A percentile compares a stretch with the other conserved stretches of the same genome.
These are phyloP conservation scores for Dioszegia hungarica DNA, from an alignment of 768 basidiomycete genomes.

Conservation along the genomic window DNA sequence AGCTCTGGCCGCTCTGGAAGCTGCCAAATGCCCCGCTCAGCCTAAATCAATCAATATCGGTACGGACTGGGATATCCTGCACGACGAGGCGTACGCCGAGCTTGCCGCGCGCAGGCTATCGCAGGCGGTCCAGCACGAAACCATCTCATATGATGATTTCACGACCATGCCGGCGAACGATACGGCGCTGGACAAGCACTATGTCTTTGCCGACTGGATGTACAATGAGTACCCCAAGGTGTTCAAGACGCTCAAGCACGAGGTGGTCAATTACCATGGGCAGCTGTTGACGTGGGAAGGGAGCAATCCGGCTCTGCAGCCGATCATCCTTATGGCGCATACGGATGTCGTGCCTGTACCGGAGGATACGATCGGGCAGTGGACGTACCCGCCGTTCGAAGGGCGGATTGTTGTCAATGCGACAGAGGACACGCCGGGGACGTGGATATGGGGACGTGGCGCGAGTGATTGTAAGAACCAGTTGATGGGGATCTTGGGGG, in stretches of 20 bases:
- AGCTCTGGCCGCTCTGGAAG: neutral
- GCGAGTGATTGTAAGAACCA: constrained; percentile 68
- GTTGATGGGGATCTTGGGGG: constrained; percentile 51
- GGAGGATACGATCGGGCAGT: constrained; percentile 56
- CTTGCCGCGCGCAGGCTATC: constrained; percentile 34
- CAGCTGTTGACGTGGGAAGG: constrained; percentile 73
- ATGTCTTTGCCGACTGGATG: constrained; percentile 36
- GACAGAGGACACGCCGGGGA: constrained; percentile 47
- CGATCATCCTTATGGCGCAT: constrained; percentile 55
- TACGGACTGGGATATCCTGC: constrained; percentile 29
- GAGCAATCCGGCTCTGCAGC: constrained; percentile 59
- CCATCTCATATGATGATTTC: constrained; percentile 44
- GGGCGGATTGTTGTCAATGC: constrained; percentile 49
- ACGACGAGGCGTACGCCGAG: constrained; percentile 22
- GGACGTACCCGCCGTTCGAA: constrained; percentile 63
- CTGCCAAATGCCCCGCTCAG: constrained; percentile 37
- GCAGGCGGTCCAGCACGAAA: constrained; percentile 36
- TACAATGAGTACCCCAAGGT: constrained; percentile 38
- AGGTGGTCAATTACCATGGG: constrained; percentile 71
- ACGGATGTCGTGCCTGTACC: constrained; percentile 67
- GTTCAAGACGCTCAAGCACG: constrained; percentile 53
- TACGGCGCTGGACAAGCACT: constrained; percentile 33
- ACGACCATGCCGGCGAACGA: constrained; percentile 23
- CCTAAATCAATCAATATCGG: constrained; percentile 25
- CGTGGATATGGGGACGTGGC: constrained; percentile 72